Evolutionary conservation across 805 yeast species (phyloP), one percentile per base, ranked within the genome.

Genomic region (Millerago galiae): DNA sequence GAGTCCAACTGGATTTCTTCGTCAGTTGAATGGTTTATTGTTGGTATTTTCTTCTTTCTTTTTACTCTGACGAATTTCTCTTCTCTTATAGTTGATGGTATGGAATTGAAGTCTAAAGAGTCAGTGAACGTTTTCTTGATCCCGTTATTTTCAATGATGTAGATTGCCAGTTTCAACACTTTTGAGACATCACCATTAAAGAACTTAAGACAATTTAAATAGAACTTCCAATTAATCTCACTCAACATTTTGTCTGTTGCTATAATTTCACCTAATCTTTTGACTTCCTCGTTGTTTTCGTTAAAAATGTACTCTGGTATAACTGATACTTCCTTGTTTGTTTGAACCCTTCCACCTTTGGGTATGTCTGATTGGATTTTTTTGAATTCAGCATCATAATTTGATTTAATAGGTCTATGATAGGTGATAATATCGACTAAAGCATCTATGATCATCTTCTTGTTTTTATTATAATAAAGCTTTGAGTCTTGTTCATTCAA

Each of bases 171-270:
- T 2, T 58, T 51, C 8, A 73, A 42, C 0, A 73, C 73, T 38
- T 57, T 63, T 15, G 49, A 48, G 2, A 68, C 46, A 43, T 75
- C 66, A 3, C 79, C 79, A n/a, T 63, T 46, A 51, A 66, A 75
- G 50, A 70, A 73, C 13, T 45, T 55, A 5, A 77, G 38, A 11
- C 70, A 67, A 12, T 60, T 52, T 16, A 56, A 47, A 30, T 70
- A 62, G 44, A 78, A 77, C 1, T 48, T 48, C 41, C 63, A 63
- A 46, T 65, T 64, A 11, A 77, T 51, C 1, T 51, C 47, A 12
- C 55, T 58, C 11, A 77, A 56, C 7, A 47, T 47, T 0, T 56
- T 48, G 50, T 72, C 72, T 9, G 62, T 51, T 10, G 56, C 49
- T 18, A 68, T 59, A 2, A 66, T 40, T 2, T 54, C 53, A 1